A percentile compares a stretch with the other conserved stretches of the same genome.
These are phyloP conservation scores for Phialophora chinensis DNA, from an alignment of 2,329 filamentous ascomycete species.

Conservation along the genomic window DNA sequence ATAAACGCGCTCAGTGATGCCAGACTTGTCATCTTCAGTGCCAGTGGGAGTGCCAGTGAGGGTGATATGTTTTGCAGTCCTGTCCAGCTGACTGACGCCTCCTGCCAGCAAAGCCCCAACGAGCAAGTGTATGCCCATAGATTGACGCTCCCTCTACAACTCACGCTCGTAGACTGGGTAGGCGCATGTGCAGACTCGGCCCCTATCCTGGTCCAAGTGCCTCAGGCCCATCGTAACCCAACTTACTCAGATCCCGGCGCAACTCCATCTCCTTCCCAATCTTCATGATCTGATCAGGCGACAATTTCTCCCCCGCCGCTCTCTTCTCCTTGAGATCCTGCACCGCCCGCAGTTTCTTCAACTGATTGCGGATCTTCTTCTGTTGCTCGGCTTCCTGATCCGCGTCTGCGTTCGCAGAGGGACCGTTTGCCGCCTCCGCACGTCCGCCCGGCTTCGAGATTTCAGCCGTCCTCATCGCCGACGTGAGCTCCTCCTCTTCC, in stretches of 20 bases:
- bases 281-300: constrained; percentile 96
- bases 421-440: constrained; percentile 41
- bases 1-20: not conserved
- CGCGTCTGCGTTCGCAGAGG: constrained; percentile 46
- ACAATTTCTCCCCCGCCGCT: constrained; percentile 77
- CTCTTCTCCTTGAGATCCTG: constrained; percentile 90
- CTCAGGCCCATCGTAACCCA: constrained; percentile 81
- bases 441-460: constrained; percentile 36
- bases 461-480: constrained; percentile 35
- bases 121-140: not conserved
- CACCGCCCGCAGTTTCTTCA: constrained; percentile 94
- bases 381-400: constrained; percentile 80
- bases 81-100: not conserved
- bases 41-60: not conserved
- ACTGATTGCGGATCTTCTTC: constrained; percentile 88
- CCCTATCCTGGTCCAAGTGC: constrained; percentile 13
- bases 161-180: not conserved
- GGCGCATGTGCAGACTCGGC: constrained; percentile 10
- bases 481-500: constrained; percentile 45
- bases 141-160: not conserved
- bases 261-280: constrained; percentile 97
- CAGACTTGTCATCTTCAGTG: not conserved
- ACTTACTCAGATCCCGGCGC: constrained; percentile 79
- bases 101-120: not conserved
- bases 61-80: not conserved